Evolutionary conservation across 768 basidiomycete species (phyloP).

Genomic region (Ramaria rubella): DNA sequence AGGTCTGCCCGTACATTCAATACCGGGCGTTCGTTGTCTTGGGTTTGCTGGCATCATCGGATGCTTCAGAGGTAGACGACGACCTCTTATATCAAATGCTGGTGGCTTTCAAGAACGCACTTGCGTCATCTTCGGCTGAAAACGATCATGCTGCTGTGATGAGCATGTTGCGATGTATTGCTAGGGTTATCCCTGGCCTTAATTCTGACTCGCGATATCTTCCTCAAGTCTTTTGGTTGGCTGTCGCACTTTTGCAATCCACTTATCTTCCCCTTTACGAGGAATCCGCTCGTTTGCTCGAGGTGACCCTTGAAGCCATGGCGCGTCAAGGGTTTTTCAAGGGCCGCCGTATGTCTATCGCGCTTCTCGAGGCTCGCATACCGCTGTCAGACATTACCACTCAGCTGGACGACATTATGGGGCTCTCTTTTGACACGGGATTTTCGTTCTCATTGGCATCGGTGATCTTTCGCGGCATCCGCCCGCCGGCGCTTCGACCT

Average conservation of each 20-base stretch:
- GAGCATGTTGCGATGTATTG: conserved; percentile 85
- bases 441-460: conserved; percentile 81
- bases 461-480: conserved; percentile 81
- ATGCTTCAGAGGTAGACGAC: conserved; percentile 60
- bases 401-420: conserved; percentile 67
- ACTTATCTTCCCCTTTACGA: conserved; percentile 61
- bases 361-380: conserved; percentile 58
- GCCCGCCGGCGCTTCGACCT: conserved; percentile 56
- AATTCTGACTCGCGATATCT: conserved; percentile 65
- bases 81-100: conserved; percentile 92
- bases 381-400: conserved; percentile 60
- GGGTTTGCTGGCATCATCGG: conserved; percentile 71
- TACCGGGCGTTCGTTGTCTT: conserved; percentile 80
- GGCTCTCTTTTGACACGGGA: conserved; percentile 68
- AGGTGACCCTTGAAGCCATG: conserved; percentile 58
- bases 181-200: conserved; percentile 67
- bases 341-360: conserved; percentile 41
- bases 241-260: conserved; percentile 74
- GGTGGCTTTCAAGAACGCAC: conserved; percentile 72
- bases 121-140: conserved; percentile 61
- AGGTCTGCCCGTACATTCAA: conserved; percentile 82
- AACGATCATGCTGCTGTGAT: conserved; percentile 66
- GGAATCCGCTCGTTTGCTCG: conserved; percentile 63
- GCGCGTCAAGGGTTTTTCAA: conserved; percentile 53
- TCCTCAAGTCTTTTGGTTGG: conserved; percentile 78